Evolutionary conservation across 2,329 filamentous ascomycete genomes (phyloP), one percentile per base, ranked within the genome.

Genomic region (Chalara sp.): DNA sequence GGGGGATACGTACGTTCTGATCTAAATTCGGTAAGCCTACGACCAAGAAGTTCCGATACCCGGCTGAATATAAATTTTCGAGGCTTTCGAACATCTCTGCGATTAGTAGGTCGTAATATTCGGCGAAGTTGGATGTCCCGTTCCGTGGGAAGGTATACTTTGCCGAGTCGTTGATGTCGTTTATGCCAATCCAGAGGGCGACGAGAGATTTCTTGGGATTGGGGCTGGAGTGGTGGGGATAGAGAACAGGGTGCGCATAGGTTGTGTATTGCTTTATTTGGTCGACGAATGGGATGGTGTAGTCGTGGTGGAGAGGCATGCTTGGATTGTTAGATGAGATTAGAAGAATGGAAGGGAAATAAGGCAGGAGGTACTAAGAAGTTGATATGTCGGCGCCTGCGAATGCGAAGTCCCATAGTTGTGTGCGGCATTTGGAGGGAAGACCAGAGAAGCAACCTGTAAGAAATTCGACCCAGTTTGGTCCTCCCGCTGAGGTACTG

Each of bases 351-450:
- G 6, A 13, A 21, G 13, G 5, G 11, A 13, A n/a, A 52, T 64
- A 53, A 46, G 29, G 52, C 40, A 8, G 41, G 41, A 33, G 29
- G 5, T 53, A 70, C 68, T 67, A 70, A 50, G 68, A 62, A 6
- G 65, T 65, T 6, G 72, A 72, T 13, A 78, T 70, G 50, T 79
- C 74, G 0, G 74, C 69, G 3, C 77, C 77, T 1, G 73, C 76
- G 53, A 78, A 80, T 0, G 76, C 76, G 57, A 80, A 80, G 50
- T 79, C 72, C 76, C 76, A 80, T 0, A 80, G 66, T 48, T 79
- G 73, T 8, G 64, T 67, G 7, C 67, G 54, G 57, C 77, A 79
- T 21, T 64, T 63, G 30, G 61, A 60, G 2, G 75, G 76, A 4
- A 72, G 58, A 6, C 74, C 73, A 11, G 67, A 60, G n/a, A 72